phyloP scores from a whole-genome alignment of 768 basidiomycete species.

The Harrya chromipes region DNA sequence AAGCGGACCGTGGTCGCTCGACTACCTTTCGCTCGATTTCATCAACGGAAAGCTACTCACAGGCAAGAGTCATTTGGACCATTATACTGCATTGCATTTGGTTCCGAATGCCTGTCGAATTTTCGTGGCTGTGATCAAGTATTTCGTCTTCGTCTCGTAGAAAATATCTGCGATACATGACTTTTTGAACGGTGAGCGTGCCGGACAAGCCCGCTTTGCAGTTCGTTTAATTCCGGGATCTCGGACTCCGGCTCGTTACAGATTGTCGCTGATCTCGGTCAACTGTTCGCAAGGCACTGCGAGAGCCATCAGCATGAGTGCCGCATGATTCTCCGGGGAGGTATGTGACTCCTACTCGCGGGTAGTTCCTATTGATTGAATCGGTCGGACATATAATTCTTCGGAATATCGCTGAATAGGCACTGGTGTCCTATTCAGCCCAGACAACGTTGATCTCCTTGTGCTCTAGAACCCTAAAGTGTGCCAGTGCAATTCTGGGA shows the following conservation, averaged over 20 bases:
- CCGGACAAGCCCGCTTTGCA: constrained; percentile 57
- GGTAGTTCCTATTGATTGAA: constrained; percentile 93
- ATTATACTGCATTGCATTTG: no score
- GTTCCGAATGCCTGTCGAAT: no score
- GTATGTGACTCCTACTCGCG: background rate
- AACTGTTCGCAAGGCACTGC: constrained; percentile 91
- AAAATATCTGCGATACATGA: constrained; percentile 42
- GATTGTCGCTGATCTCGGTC: no score
- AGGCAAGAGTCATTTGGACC: constrained; percentile 71
- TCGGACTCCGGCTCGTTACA: constrained; percentile 59
- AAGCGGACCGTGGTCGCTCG: background rate
- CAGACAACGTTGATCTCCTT: constrained; percentile 4
- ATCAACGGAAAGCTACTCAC: constrained; percentile 29
- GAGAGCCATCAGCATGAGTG: constrained; percentile 80
- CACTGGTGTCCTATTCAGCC: constrained; percentile 3
- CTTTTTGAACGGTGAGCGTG: constrained; percentile 72
- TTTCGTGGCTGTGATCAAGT: no score
- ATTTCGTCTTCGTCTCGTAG: no score
- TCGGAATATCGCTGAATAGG: no score
- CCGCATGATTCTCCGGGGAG: background rate
- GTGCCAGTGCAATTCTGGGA: constrained; percentile 78
- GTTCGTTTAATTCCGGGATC: constrained; percentile 66
- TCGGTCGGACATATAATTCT: no score
- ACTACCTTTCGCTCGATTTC: background rate
- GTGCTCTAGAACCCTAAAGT: constrained; percentile 68